A percentile compares a stretch with the other conserved stretches of the same genome.
These are phyloP conservation scores for Hylodesmum podocarpum DNA, from an alignment of 306 rosid genomes.

Conservation along the genomic window DNA sequence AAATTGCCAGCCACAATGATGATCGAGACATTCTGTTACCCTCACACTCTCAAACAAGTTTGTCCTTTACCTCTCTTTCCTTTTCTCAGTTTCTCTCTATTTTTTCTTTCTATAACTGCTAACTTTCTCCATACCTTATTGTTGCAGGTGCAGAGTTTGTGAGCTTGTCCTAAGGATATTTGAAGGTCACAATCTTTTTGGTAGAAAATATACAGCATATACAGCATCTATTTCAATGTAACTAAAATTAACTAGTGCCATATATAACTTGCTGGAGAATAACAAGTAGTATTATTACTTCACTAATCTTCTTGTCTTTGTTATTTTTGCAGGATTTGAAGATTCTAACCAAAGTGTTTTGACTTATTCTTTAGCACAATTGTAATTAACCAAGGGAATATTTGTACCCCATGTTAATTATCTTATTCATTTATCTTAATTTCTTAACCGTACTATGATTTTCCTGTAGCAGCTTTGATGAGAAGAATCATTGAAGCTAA, in stretches of 20 bases:
- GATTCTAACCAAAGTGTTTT: constrained; percentile 19
- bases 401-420: neutral
- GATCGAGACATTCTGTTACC: constrained; percentile 49
- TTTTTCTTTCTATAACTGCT: constrained; percentile 31
- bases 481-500: constrained; percentile 15
- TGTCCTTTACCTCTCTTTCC: constrained; percentile 42
- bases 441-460: constrained; percentile 4
- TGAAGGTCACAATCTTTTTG: constrained; percentile 28
- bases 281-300: neutral
- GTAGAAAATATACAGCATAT: neutral
- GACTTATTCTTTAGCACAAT: neutral
- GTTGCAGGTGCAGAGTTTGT: constrained; percentile 35
- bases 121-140: constrained; percentile 32
- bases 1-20: constrained; percentile 36
- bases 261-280: neutral
- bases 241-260: neutral
- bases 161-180: constrained; percentile 27
- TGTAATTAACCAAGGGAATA: neutral
- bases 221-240: neutral
- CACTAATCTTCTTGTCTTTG: neutral
- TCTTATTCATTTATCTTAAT: neutral
- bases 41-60: constrained; percentile 49
- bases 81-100: constrained; percentile 35
- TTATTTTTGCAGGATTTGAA: constrained; percentile 44
- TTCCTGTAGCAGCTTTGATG: constrained; percentile 19